Percentiles rank a stretch among this genome's conserved stretches.
Evolutionary conservation across 2,329 filamentous ascomycete genomes (phyloP).

Genomic region (Xylariaceae sp.): DNA sequence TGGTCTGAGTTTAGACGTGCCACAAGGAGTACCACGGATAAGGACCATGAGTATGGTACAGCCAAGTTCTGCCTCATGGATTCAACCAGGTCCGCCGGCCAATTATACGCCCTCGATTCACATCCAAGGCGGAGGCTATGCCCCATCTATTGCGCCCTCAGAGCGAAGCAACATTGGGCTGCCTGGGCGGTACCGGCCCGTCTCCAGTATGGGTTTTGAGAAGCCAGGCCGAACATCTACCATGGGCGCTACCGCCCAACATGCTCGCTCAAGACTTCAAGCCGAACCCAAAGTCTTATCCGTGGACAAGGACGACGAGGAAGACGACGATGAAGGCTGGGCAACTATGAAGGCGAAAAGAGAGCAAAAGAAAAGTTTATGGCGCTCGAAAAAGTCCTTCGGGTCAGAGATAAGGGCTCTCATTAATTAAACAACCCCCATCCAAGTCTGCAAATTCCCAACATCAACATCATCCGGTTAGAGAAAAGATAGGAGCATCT

Average conservation of each 20-base stretch:
- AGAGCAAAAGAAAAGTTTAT: conserved; percentile 63
- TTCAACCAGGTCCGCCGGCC: conserved; percentile 44
- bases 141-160: conserved; percentile 88
- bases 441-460: conserved; percentile 21
- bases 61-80: conserved; percentile 57
- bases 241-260: conserved; percentile 42
- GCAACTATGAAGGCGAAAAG: conserved; percentile 66
- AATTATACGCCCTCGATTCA: conserved; percentile 50
- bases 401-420: conserved; percentile 47
- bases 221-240: conserved; percentile 38
- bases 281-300: conserved; percentile 39
- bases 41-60: conserved; percentile 84
- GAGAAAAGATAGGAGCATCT: conserved; percentile 25
- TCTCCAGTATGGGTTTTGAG: conserved; percentile 58
- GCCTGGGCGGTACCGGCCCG: conserved; percentile 84
- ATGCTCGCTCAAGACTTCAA: conserved; percentile 39
- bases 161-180: conserved; percentile 92
- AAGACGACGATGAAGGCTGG: conserved; percentile 66
- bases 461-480: conserved; percentile 18
- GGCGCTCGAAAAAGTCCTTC: conserved; percentile 58
- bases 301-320: conserved; percentile 47
- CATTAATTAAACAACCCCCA: conserved; percentile 36
- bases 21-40: conserved; percentile 44
- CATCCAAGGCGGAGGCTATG: conserved; percentile 59
- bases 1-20: conserved; percentile 44